A percentile compares a stretch with the other conserved stretches of the same genome.
These are phyloP conservation scores for Tolypocladium endophyticum DNA, from an alignment of 2,329 filamentous ascomycete genomes.

Conservation along the genomic window DNA sequence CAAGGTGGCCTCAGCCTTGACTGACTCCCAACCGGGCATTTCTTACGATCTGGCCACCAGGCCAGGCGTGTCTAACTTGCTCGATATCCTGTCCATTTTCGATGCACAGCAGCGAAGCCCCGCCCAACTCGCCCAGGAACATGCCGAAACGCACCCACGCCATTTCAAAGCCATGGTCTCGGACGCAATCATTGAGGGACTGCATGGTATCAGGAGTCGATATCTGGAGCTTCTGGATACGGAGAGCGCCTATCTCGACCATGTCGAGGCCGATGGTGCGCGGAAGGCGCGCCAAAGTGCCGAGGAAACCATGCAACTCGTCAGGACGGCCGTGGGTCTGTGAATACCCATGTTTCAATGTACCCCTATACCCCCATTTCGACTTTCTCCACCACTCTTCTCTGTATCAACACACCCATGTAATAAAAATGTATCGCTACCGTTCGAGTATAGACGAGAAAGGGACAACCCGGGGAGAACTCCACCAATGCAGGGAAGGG, in stretches of 20 bases:
- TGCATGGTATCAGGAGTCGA: conserved; percentile 43
- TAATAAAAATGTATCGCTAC: neutral
- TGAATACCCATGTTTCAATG: conserved; percentile 6
- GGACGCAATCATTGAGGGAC: conserved; percentile 39
- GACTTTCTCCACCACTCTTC: neutral
- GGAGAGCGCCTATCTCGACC: conserved; percentile 42
- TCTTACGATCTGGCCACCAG: conserved; percentile 60
- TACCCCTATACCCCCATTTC: neutral
- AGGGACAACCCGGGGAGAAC: no score
- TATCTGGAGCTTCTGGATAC: conserved; percentile 41
- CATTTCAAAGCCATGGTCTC: conserved; percentile 44
- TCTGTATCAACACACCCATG: neutral
- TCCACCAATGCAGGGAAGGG: no score
- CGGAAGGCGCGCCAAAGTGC: conserved; percentile 53
- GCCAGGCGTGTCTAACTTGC: conserved; percentile 79
- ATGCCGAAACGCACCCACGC: conserved; percentile 25
- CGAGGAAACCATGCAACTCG: conserved; percentile 41
- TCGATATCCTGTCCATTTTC: conserved; percentile 69
- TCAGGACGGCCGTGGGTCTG: conserved; percentile 41
- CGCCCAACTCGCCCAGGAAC: conserved; percentile 26
- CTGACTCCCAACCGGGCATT: conserved; percentile 58
- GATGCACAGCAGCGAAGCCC: conserved; percentile 31
- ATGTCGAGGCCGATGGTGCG: conserved; percentile 48
- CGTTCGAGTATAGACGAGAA: neutral
- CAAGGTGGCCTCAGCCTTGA: conserved; percentile 66